Conservation (phyloP, 208 protist species). For the Acanthamoeba culbertsoni region DNA sequence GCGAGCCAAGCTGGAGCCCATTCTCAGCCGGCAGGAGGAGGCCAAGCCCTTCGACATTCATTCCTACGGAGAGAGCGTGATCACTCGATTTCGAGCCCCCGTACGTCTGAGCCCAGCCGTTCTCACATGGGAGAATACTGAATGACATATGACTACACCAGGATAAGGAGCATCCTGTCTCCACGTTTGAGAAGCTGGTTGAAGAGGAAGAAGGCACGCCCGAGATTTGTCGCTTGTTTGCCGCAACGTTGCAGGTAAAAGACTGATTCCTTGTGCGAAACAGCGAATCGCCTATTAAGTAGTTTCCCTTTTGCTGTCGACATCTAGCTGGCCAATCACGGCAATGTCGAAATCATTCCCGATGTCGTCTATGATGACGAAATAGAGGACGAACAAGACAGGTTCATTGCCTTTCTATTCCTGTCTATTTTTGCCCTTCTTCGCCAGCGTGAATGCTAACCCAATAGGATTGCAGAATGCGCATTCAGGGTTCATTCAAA, state of each 20-base stretch:
- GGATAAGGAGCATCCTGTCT: neutral
- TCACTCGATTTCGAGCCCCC: slow-evolving; percentile 22
- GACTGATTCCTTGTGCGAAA: neutral
- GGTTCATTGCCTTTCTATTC: neutral
- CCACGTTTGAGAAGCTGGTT: neutral
- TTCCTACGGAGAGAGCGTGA: slow-evolving; percentile 56
- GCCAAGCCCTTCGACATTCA: slow-evolving; percentile 70
- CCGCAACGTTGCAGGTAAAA: slow-evolving; percentile 42
- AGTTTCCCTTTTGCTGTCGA: neutral
- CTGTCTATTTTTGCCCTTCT: neutral
- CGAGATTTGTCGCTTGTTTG: slow-evolving; percentile 50
- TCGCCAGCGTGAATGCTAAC: too few species aligned
- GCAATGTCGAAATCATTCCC: slow-evolving; percentile 59
- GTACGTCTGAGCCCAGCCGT: neutral
- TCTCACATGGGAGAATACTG: neutral
- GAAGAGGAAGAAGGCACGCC: neutral
- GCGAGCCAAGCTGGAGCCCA: slow-evolving; percentile 67
- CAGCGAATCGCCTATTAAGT: neutral
- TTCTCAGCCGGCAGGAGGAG: slow-evolving; percentile 60
- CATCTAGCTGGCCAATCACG: slow-evolving; percentile 20
- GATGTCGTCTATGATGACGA: neutral
- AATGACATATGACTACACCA: neutral
- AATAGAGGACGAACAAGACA: neutral
- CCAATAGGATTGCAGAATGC: neutral
- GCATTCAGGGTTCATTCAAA: slow-evolving; percentile 20